These are phyloP conservation scores for Brasenia schreberi DNA, from an alignment of 164 flowering plant genomes.

Conservation along the genomic window DNA sequence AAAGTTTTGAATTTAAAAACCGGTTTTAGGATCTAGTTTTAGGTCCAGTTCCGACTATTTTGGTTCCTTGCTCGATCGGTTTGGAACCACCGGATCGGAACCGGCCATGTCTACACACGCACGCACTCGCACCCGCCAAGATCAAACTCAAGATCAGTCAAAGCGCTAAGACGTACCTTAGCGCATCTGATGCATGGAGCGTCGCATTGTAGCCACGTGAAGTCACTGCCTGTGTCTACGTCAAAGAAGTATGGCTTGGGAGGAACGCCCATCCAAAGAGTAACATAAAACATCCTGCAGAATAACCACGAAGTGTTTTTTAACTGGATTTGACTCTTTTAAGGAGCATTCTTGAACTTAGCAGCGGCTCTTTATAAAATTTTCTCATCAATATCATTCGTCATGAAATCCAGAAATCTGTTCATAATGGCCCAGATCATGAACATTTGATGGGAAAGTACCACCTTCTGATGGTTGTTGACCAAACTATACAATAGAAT, in stretches of 20 bases:
- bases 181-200: constrained; percentile 70
- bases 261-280: constrained; percentile 51
- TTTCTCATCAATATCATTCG: neutral
- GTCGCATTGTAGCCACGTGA: constrained; percentile 95
- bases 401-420: neutral
- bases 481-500: no score
- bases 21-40: no score
- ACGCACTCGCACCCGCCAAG: neutral
- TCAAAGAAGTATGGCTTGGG: constrained; percentile 77
- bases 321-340: neutral
- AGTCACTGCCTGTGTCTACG: constrained; percentile 94
- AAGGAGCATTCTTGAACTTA: neutral
- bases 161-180: constrained; percentile 22
- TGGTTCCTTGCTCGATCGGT: no score
- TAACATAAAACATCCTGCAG: constrained; percentile 44
- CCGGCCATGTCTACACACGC: neutral
- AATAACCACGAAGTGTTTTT: neutral
- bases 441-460: neutral
- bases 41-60: no score
- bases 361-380: neutral
- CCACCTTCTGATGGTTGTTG: no score
- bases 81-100: neutral
- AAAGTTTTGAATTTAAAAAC: no score
- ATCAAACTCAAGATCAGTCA: neutral
- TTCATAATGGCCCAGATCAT: neutral